Percentiles rank a stretch among this genome's conserved stretches.
Evolutionary conservation across 2,329 filamentous ascomycete species (phyloP).

Genomic region (Trichothecium roseum): DNA sequence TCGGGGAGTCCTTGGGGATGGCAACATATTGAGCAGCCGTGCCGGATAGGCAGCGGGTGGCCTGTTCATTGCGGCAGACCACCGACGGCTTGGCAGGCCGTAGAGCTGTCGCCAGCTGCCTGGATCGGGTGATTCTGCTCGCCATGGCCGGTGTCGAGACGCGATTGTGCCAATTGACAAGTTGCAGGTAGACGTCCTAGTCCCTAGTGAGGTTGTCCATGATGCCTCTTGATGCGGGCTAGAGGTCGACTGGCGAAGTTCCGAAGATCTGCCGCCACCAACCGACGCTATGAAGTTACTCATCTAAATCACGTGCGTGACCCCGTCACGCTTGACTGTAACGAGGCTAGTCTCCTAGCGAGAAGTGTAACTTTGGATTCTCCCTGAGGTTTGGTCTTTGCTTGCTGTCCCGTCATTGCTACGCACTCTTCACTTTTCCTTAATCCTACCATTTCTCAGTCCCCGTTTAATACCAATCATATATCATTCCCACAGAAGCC

Average conservation of each 20-base stretch:
- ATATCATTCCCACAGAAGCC: slow-evolving; percentile 10
- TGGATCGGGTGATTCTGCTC: slow-evolving; percentile 46
- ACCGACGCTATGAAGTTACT: no score
- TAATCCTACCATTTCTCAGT: no score
- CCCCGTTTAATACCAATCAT: no score
- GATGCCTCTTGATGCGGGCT: not conserved
- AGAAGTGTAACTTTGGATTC: no score
- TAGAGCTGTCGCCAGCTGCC: slow-evolving; percentile 45
- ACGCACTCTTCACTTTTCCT: no score
- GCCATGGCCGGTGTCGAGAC: slow-evolving; percentile 39
- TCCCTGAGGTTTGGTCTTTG: no score
- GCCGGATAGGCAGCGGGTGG: slow-evolving; percentile 38
- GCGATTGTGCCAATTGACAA: slow-evolving; percentile 35
- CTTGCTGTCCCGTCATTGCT: no score
- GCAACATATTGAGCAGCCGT: slow-evolving; percentile 39
- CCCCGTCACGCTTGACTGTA: not conserved
- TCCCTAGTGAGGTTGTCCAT: no score
- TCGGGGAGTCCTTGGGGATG: slow-evolving; percentile 50
- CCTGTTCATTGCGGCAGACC: slow-evolving; percentile 27
- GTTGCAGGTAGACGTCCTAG: slow-evolving; percentile 2
- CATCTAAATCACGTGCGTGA: not conserved
- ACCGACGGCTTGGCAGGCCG: slow-evolving; percentile 37
- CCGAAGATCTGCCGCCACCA: not conserved
- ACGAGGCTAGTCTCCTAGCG: not conserved
- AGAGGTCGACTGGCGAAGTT: slow-evolving; percentile 11